A percentile compares a stretch with the other conserved stretches of the same genome.
Evolutionary conservation across 1,284 basidiomycete genomes (phyloP).

Genomic region (Heterobasidion occidentale): DNA sequence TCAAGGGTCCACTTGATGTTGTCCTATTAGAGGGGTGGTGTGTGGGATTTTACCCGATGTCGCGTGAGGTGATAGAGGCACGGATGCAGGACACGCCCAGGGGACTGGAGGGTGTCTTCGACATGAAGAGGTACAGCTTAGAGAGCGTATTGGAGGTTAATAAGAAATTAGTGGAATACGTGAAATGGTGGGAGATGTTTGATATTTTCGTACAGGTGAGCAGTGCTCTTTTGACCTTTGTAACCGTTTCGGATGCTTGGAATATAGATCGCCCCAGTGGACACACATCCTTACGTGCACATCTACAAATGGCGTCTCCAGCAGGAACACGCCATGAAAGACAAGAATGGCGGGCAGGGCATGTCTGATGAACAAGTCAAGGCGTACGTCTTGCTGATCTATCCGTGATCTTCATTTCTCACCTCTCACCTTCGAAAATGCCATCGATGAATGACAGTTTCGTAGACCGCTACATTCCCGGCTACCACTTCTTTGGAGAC

Average conservation of each 20-base stretch:
- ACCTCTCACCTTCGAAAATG: background rate
- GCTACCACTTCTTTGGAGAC: conserved; percentile 72
- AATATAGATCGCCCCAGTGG: conserved; percentile 41
- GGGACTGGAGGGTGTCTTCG: conserved; percentile 33
- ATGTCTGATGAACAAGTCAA: conserved; percentile 81
- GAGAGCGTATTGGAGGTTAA: conserved; percentile 60
- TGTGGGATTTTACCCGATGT: conserved; percentile 63
- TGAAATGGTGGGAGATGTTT: conserved; percentile 59
- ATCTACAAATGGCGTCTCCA: conserved; percentile 78
- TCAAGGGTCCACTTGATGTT: conserved; percentile 62
- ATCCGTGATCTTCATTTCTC: background rate
- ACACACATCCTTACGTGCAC: conserved; percentile 41
- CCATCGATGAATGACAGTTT: conserved; percentile 37
- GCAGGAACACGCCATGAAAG: conserved; percentile 86
- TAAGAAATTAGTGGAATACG: conserved; percentile 46
- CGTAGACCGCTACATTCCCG: conserved; percentile 78
- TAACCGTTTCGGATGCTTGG: background rate
- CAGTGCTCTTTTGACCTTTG: background rate
- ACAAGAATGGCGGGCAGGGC: conserved; percentile 70
- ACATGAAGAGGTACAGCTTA: conserved; percentile 24
- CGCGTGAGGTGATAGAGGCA: conserved; percentile 33
- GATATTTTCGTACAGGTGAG: conserved; percentile 63
- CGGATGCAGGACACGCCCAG: conserved; percentile 25
- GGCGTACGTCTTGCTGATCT: conserved; percentile 34
- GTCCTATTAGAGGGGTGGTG: conserved; percentile 87